Conservation (phyloP, 768 basidiomycete species). For the Fibroporia radiculosa region DNA sequence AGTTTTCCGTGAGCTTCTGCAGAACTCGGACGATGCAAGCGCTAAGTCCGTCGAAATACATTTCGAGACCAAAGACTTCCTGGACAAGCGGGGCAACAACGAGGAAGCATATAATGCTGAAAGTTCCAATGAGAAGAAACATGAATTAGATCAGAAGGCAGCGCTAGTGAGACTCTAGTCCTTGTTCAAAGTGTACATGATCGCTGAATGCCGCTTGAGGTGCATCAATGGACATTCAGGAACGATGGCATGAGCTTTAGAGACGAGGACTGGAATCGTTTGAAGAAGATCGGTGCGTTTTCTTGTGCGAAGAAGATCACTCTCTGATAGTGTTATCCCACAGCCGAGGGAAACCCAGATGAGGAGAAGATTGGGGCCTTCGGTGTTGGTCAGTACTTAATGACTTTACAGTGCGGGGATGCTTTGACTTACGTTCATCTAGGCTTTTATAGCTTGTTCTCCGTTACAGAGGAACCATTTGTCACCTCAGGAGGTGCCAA, state of each 20-base stretch:
- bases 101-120: conserved; percentile 6
- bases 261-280: conserved; percentile 79
- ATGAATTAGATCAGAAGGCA: conserved; percentile 56
- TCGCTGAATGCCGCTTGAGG: conserved; percentile 37
- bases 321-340: conserved; percentile 1
- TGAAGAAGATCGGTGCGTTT: conserved; percentile 76
- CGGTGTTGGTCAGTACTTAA: conserved; percentile 53
- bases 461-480: conserved; percentile 76
- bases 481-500: conserved; percentile 71
- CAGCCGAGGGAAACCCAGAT: conserved; percentile 90
- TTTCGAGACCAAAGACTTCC: conserved; percentile 57
- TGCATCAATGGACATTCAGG: conserved; percentile 75
- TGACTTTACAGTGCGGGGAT: background rate
- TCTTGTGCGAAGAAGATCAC: background rate
- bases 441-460: conserved; percentile 79
- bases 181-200: background rate
- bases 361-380: conserved; percentile 96
- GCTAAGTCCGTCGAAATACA: conserved; percentile 70
- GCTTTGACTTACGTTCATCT: background rate
- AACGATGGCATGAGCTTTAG: conserved; percentile 84
- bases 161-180: conserved; percentile 35
- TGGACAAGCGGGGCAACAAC: conserved; percentile 26
- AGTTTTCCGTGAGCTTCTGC: conserved; percentile 80
- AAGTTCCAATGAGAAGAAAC: conserved; percentile 1
- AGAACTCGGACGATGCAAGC: conserved; percentile 92